A percentile compares a stretch with the other conserved stretches of the same genome.
Evolutionary conservation across 768 basidiomycete genomes (phyloP).

Genomic region (Tylopilus sp.): DNA sequence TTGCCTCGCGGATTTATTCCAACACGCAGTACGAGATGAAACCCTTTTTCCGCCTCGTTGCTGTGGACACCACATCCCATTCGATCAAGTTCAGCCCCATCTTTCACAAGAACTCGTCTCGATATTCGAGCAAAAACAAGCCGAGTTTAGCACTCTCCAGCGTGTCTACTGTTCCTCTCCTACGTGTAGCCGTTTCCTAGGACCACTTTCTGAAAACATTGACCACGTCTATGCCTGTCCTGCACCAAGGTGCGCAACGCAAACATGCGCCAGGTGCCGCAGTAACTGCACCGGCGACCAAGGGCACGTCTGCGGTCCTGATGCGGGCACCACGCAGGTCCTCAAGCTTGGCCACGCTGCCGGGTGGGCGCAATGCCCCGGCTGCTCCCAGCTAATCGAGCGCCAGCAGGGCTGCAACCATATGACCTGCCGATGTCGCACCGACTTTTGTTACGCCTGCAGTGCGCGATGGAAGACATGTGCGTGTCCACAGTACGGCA

Average conservation of each 20-base stretch:
- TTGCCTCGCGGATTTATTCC: background rate
- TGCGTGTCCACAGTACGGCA: too few species aligned
- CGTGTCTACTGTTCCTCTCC: constrained; percentile 34
- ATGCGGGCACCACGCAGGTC: background rate
- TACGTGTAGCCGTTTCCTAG: constrained; percentile 36
- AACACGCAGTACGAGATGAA: background rate
- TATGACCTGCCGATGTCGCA: too few species aligned
- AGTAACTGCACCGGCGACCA: background rate
- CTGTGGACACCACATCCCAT: background rate
- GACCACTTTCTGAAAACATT: constrained; percentile 23
- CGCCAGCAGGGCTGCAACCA: background rate
- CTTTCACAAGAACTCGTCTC: background rate
- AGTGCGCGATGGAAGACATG: too few species aligned
- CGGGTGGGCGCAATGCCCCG: background rate
- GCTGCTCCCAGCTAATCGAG: background rate
- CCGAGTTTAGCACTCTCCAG: background rate
- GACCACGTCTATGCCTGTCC: constrained; percentile 18
- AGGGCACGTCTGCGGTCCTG: background rate
- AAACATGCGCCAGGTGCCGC: background rate
- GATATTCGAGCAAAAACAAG: background rate
- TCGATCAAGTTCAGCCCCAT: background rate
- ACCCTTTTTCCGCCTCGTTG: background rate
- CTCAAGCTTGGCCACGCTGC: background rate
- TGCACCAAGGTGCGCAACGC: constrained; percentile 13
- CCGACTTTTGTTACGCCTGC: too few species aligned